These are phyloP conservation scores for Didymella pomorum DNA, from an alignment of 2,329 filamentous ascomycete species.

Conservation along the genomic window DNA sequence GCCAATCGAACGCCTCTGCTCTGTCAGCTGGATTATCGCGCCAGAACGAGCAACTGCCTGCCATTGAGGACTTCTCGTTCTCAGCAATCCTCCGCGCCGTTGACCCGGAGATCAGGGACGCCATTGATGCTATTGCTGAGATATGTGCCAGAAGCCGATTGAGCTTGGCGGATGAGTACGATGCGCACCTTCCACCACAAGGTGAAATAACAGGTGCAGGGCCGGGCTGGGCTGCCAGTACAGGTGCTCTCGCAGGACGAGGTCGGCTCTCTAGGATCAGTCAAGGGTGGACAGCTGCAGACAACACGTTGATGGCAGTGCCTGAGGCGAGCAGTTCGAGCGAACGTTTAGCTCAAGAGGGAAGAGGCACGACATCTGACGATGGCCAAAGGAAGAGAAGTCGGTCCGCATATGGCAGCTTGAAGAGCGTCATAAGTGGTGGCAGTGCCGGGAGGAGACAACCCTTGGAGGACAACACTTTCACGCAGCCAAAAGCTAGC, in stretches of 20 bases:
- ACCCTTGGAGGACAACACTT: conserved; percentile 31
- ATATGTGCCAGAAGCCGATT: conserved; percentile 68
- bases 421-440: conserved; percentile 51
- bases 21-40: conserved; percentile 44
- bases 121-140: conserved; percentile 68
- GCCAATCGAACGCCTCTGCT: conserved; percentile 35
- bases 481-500: conserved; percentile 29
- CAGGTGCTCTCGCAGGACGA: conserved; percentile 41
- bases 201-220: conserved; percentile 60
- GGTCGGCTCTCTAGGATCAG: conserved; percentile 42
- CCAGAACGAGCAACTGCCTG: conserved; percentile 50
- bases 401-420: conserved; percentile 49
- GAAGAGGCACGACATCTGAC: conserved; percentile 23
- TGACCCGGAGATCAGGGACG: conserved; percentile 65
- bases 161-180: conserved; percentile 69
- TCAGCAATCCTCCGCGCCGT: conserved; percentile 64
- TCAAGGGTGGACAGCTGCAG: conserved; percentile 46
- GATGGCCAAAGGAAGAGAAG: conserved; percentile 41
- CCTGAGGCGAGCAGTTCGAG: conserved; percentile 59
- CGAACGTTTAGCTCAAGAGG: conserved; percentile 48
- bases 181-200: conserved; percentile 67
- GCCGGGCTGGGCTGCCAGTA: conserved; percentile 40
- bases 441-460: conserved; percentile 45
- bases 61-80: conserved; percentile 63
- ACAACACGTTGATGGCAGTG: conserved; percentile 56